A percentile compares a stretch with the other conserved stretches of the same genome.
phyloP scores from a whole-genome alignment of 176 grass and related monocot species.

The Cenchrus fungigraminus region DNA sequence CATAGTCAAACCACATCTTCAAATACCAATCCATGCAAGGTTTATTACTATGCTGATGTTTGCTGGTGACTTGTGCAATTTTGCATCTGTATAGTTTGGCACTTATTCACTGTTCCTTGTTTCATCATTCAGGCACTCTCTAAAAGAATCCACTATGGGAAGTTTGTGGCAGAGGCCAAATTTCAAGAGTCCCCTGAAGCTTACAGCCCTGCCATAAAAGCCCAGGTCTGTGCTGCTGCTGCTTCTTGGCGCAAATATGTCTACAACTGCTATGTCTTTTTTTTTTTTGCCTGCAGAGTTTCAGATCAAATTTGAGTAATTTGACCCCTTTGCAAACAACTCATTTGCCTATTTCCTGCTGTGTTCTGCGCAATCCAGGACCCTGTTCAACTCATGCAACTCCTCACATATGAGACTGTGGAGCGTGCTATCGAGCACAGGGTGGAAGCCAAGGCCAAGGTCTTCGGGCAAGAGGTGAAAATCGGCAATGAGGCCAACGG shows the following conservation, averaged over 20 bases:
- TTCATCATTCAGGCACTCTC: slow-evolving; percentile 70
- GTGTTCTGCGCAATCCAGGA: slow-evolving; percentile 57
- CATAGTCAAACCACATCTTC: background rate
- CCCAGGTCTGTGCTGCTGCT: slow-evolving; percentile 51
- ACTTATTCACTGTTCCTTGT: slow-evolving; percentile 16
- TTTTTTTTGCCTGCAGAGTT: background rate
- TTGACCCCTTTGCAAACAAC: background rate
- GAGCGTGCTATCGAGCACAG: slow-evolving; percentile 66
- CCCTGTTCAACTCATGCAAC: slow-evolving; percentile 54
- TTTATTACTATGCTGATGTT: slow-evolving; percentile 33
- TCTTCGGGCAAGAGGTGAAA: slow-evolving; percentile 85
- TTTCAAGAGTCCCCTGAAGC: slow-evolving; percentile 64
- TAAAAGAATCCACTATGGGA: slow-evolving; percentile 98
- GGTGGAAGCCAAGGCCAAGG: slow-evolving; percentile 70
- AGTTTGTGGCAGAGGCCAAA: slow-evolving; percentile 97
- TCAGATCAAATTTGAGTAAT: background rate
- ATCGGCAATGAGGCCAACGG: slow-evolving; percentile 46
- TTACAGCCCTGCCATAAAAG: slow-evolving; percentile 74
- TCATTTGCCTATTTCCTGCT: background rate
- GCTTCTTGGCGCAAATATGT: slow-evolving; percentile 13
- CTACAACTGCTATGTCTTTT: background rate
- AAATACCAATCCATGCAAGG: background rate
- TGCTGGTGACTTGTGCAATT: background rate
- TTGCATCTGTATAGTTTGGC: slow-evolving; percentile 28
- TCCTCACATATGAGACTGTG: slow-evolving; percentile 72